phyloP scores from a whole-genome alignment of 2,329 filamentous ascomycete species.

The Pseudogymnoascus sp. region DNA sequence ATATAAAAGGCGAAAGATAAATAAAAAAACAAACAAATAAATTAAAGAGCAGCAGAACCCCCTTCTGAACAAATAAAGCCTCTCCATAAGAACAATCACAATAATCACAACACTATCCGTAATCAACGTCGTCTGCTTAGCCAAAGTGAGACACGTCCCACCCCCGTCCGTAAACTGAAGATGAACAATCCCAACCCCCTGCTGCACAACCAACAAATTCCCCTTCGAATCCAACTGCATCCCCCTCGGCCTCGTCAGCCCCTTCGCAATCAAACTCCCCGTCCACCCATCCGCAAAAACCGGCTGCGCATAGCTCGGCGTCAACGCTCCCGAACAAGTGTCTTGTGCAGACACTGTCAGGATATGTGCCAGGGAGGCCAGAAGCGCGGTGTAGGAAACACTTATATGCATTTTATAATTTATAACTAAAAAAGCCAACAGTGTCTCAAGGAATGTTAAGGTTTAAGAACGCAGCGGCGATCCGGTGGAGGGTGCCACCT shows the following conservation, averaged over 20 bases:
- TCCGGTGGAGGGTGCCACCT: neutral
- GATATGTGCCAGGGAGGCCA: neutral
- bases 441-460: neutral
- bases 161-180: constrained; percentile 21
- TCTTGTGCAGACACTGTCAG: neutral
- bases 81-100: neutral
- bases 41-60: neutral
- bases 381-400: neutral
- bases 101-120: constrained; percentile 14
- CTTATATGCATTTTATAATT: constrained; percentile 1
- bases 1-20: neutral
- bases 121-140: constrained; percentile 18
- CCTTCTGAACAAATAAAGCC: neutral
- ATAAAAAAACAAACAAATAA: neutral
- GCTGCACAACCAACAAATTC: constrained; percentile 25
- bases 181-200: constrained; percentile 22
- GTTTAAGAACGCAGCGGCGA: neutral
- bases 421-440: neutral
- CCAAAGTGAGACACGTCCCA: constrained; percentile 18
- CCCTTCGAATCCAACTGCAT: constrained; percentile 27
- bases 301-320: constrained; percentile 18
- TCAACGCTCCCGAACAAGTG: neutral
- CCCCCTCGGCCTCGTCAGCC: constrained; percentile 21
- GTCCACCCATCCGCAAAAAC: constrained; percentile 22
- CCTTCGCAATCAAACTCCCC: constrained; percentile 21